Base-by-base conservation (phyloP, 768 basidiomycete genomes). In the Russula vinacea region DNA sequence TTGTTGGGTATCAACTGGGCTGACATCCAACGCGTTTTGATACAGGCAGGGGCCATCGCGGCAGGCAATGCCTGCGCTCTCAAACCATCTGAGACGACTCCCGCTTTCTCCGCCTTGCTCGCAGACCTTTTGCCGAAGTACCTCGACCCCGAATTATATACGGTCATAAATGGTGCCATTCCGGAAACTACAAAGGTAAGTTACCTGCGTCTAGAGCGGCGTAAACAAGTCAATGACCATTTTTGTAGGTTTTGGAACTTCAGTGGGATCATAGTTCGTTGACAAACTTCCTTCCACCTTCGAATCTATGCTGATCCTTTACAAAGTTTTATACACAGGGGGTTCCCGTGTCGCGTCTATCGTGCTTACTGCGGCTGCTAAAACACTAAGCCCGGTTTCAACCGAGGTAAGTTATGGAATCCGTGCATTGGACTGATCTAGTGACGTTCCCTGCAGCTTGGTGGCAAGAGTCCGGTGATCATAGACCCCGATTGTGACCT, bases 381-480 rank as follows among this genome's bases (percentile, higher is more conserved):
- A 92, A 73, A 81, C 83, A 59, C 73, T 94, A 9, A 88, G 90
- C 0, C 90, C 90, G 0, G 76, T 89, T 49, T 79, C 82, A 35
- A 77, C 83, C 47, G 85, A 86, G 77, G 77, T 83, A 14, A 14
- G 24, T 51, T 49, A 35, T 22, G 8, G 13, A n/a, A 19, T 16
- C 19, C 6, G 0, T 22, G 14, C 39, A 35, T 44, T 39, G 33
- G 26, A 50, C 2, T 14, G 6, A 6, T 8, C 17, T n/a, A 29
- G 54, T 57, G 2, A 44, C 44, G 19, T 3, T 6, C 52, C 49
- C 9, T 53, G 32, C 65, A 85, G 84, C 83, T 85, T 33, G 84
- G 84, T 71, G 87, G 90, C 29, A 91, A 92, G 73, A 85, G 82
- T 1, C 90, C 91, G 1, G 89, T 85, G 22, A 77, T 93, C 65